phyloP scores from a whole-genome alignment of 192 early-diverging fungal genomes.

The Podochytrium sp. region DNA sequence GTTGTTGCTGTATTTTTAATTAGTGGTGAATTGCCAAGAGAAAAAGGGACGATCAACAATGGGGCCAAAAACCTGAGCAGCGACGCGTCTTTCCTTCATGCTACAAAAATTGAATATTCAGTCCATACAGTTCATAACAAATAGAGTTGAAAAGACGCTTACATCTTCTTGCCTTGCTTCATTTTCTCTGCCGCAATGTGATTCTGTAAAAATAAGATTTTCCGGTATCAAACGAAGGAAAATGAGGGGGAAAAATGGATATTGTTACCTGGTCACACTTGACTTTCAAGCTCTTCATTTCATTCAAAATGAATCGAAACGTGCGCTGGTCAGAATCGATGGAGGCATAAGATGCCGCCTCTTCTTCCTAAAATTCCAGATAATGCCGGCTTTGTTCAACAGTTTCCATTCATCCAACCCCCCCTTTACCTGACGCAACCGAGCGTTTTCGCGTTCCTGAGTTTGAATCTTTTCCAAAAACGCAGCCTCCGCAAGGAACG shows the following conservation, averaged over 20 bases:
- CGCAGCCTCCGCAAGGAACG: slow-evolving; percentile 20
- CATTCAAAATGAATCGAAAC: slow-evolving; percentile 31
- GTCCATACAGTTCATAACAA: neutral
- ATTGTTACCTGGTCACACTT: slow-evolving; percentile 24
- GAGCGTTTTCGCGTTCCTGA: slow-evolving; percentile 31
- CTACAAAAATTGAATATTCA: neutral
- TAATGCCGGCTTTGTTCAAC: slow-evolving; percentile 1
- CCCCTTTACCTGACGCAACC: no score
- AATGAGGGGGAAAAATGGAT: no score
- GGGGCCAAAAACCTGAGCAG: no score
- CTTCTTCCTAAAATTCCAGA: slow-evolving; percentile 8
- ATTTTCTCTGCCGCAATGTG: slow-evolving; percentile 26
- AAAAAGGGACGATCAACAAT: no score
- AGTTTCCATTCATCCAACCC: slow-evolving; percentile 19
- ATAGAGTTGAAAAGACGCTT: no score
- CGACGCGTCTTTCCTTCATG: slow-evolving; percentile 20
- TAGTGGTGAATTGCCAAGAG: no score
- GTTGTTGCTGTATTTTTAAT: no score
- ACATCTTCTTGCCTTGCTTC: slow-evolving; percentile 33
- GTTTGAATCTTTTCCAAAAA: slow-evolving; percentile 33
- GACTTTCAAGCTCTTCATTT: slow-evolving; percentile 35
- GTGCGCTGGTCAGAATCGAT: slow-evolving; percentile 30
- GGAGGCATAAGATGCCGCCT: slow-evolving; percentile 12
- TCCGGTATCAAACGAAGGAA: no score
- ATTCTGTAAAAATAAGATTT: slow-evolving; percentile 4